Evolutionary conservation across 192 early-diverging fungal species (phyloP).

Genomic region (Oehlia diaphana): DNA sequence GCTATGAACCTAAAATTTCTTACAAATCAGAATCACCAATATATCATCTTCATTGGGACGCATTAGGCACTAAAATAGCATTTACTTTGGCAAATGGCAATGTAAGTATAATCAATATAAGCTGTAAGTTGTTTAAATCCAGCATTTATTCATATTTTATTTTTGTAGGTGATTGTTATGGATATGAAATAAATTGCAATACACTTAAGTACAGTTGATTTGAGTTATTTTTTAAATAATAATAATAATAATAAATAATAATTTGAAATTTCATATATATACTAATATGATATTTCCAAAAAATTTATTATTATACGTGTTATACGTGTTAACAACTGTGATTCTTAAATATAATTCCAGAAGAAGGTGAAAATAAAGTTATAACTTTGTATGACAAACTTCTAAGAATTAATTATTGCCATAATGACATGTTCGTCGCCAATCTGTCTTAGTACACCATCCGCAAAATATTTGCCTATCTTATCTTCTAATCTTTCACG

Average conservation of each 20-base stretch:
- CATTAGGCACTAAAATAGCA: not conserved
- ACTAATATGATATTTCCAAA: not conserved
- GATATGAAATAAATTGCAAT: not conserved
- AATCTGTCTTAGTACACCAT: constrained; percentile 1
- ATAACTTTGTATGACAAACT: no score
- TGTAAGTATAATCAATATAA: not conserved
- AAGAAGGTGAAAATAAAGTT: no score
- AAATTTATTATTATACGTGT: not conserved
- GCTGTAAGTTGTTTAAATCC: not conserved
- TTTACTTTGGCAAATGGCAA: not conserved
- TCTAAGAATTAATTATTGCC: constrained; percentile 14
- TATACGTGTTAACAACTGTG: not conserved
- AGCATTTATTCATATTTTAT: not conserved
- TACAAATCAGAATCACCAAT: not conserved
- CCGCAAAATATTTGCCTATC: constrained; percentile 18
- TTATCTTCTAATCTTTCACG: constrained; percentile 17
- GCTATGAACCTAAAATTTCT: not conserved
- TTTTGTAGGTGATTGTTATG: not conserved
- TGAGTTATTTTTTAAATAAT: not conserved
- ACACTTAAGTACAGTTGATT: no score
- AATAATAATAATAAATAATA: not conserved
- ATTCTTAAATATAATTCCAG: no score
- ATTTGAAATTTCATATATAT: not conserved
- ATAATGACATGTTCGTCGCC: constrained; percentile 7
- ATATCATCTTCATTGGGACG: not conserved